phyloP scores from a whole-genome alignment of 164 flowering plant species.

The Stephania cephalantha region DNA sequence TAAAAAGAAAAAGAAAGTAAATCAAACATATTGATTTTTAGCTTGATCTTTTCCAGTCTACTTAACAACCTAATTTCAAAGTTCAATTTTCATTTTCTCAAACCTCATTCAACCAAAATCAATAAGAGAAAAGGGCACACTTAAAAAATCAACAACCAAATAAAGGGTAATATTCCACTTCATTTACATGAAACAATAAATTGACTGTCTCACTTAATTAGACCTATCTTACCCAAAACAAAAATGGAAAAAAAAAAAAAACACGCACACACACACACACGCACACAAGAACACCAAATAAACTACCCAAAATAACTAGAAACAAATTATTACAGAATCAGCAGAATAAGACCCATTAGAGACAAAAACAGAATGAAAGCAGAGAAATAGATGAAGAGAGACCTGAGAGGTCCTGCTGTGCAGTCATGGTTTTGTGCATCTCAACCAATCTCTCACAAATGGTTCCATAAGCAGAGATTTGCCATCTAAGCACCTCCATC shows the following conservation, averaged over 20 bases:
- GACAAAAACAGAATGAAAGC: neutral
- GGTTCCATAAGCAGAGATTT: slow-evolving; percentile 72
- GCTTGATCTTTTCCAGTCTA: neutral
- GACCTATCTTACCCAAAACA: neutral
- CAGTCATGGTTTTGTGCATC: slow-evolving; percentile 59
- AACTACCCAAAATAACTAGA: neutral
- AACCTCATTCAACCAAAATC: neutral
- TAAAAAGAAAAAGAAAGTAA: too few relatives aligned
- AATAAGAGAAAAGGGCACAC: too few relatives aligned
- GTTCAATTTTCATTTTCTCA: neutral
- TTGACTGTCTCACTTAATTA: neutral
- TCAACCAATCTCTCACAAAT: slow-evolving; percentile 76
- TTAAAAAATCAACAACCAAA: too few relatives aligned
- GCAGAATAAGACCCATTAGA: neutral
- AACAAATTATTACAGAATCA: neutral
- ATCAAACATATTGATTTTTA: neutral
- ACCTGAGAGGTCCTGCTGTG: slow-evolving; percentile 68
- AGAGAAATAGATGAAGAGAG: slow-evolving; percentile 3
- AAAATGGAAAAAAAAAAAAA: too few relatives aligned
- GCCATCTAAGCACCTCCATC: slow-evolving; percentile 60
- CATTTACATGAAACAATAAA: neutral
- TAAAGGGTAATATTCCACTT: neutral
- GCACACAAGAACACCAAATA: neutral
- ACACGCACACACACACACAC: too few relatives aligned
- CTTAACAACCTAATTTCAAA: neutral